Evolutionary conservation across 139 green algal genomes (phyloP).

Genomic region (Diplosphaera chodatii): DNA sequence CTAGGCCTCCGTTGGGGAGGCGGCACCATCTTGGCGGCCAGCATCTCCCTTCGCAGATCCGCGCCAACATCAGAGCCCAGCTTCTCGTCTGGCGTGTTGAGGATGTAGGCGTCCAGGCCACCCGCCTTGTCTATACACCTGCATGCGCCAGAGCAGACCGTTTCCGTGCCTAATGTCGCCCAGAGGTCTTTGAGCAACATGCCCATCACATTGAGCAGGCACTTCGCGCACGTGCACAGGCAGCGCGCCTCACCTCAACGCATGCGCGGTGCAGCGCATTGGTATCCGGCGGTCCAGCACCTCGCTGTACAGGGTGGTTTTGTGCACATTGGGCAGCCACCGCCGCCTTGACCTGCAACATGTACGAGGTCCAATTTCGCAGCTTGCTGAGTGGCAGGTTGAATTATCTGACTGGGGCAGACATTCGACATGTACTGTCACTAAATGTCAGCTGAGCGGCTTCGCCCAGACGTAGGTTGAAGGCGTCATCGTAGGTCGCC

Average conservation of each 20-base stretch:
- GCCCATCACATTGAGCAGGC: too few species aligned
- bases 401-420: too few species aligned
- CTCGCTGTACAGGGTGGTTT: constrained; percentile 64
- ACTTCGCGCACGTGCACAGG: background rate
- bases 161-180: too few species aligned
- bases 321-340: constrained; percentile 78
- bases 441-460: too few species aligned
- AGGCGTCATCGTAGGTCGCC: too few species aligned
- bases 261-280: constrained; percentile 68
- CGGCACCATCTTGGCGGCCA: constrained; percentile 3
- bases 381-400: too few species aligned
- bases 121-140: constrained; percentile 79
- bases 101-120: constrained; percentile 77
- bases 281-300: constrained; percentile 51
- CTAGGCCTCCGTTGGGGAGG: too few species aligned
- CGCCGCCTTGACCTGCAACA: constrained; percentile 52
- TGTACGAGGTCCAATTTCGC: background rate
- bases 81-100: constrained; percentile 58
- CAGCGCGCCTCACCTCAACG: constrained; percentile 39
- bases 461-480: too few species aligned
- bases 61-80: constrained; percentile 52
- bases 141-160: background rate
- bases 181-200: too few species aligned
- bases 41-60: constrained; percentile 29
- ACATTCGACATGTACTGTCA: too few species aligned